These are phyloP conservation scores for Dovyalis caffra DNA, from an alignment of 345 rosid species.

Conservation along the genomic window DNA sequence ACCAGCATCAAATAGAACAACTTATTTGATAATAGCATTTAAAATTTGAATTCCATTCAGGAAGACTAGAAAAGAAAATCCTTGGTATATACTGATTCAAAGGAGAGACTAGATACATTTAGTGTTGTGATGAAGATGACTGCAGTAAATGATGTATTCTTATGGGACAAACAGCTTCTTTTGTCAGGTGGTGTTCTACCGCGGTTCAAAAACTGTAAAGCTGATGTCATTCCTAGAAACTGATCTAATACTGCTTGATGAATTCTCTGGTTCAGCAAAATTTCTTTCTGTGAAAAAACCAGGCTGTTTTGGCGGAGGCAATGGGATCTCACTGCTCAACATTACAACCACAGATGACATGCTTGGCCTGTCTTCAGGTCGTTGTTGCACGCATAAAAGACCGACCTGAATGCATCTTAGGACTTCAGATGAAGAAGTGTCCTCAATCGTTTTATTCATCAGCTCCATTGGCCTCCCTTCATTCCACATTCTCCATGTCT, in stretches of 20 bases:
- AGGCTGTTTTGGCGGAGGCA: slow-evolving; percentile 42
- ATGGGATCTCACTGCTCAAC: slow-evolving; percentile 37
- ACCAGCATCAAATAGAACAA: background rate
- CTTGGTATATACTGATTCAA: background rate
- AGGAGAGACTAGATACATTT: background rate
- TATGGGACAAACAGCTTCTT: background rate
- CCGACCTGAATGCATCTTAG: slow-evolving; percentile 41
- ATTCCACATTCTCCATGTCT: slow-evolving; percentile 44
- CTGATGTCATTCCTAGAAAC: slow-evolving; percentile 28
- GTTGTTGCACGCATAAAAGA: slow-evolving; percentile 43
- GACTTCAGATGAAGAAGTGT: slow-evolving; percentile 19
- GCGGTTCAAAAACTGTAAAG: slow-evolving; percentile 23
- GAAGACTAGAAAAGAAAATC: background rate
- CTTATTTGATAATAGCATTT: too few species aligned
- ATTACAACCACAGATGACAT: slow-evolving; percentile 44
- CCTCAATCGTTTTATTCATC: slow-evolving; percentile 7
- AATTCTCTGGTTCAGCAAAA: slow-evolving; percentile 18
- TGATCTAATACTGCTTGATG: slow-evolving; percentile 20
- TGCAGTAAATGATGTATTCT: background rate
- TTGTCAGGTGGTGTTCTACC: slow-evolving; percentile 9
- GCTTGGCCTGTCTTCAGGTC: slow-evolving; percentile 42
- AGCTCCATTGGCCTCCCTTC: slow-evolving; percentile 34
- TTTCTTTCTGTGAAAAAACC: slow-evolving; percentile 37
- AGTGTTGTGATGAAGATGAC: background rate
- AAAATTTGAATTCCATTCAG: background rate